Base-by-base conservation (phyloP, 164 flowering plant genomes). In the Umbilicus rupestris region DNA sequence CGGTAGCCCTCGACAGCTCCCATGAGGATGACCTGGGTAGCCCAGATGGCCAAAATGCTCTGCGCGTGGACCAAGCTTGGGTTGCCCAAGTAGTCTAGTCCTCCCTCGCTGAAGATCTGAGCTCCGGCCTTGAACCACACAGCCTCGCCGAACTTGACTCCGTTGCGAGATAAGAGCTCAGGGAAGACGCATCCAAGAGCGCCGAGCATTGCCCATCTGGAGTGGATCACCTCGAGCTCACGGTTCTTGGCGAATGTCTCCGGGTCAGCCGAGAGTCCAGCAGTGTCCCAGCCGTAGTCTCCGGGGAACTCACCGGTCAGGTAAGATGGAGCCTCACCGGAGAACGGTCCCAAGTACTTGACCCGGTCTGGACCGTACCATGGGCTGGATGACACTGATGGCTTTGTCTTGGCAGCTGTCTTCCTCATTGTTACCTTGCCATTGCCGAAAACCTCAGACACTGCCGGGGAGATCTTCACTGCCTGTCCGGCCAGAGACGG, bases 121-220 rank as follows among this genome's bases (percentile, higher is more conserved):
- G 84, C 69, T 1, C 80, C 82, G 5, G 84, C 82, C 80, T 78
- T 81, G 77, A 81, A n/a, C n/a, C n/a, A n/a, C n/a, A n/a, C n/a
- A n/a, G n/a, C n/a, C n/a, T n/a, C n/a, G n/a, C n/a, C n/a, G n/a
- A n/a, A n/a, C n/a, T n/a, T n/a, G n/a, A n/a, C n/a, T n/a, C n/a
- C n/a, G n/a, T n/a, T n/a, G n/a, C n/a, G n/a, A n/a, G n/a, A n/a
- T n/a, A n/a, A n/a, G n/a, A n/a, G n/a, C n/a, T n/a, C n/a, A n/a
- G n/a, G n/a, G n/a, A n/a, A n/a, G n/a, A n/a, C n/a, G n/a, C n/a
- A n/a, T n/a, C n/a, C n/a, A n/a, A n/a, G n/a, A n/a, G n/a, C n/a
- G n/a, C n/a, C n/a, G n/a, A n/a, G n/a, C n/a, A n/a, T n/a, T n/a
- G n/a, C n/a, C n/a, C n/a, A n/a, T n/a, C n/a, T n/a, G n/a, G n/a